Conservation (phyloP, 2,329 filamentous ascomycete genomes). For the Nakataea oryzae region DNA sequence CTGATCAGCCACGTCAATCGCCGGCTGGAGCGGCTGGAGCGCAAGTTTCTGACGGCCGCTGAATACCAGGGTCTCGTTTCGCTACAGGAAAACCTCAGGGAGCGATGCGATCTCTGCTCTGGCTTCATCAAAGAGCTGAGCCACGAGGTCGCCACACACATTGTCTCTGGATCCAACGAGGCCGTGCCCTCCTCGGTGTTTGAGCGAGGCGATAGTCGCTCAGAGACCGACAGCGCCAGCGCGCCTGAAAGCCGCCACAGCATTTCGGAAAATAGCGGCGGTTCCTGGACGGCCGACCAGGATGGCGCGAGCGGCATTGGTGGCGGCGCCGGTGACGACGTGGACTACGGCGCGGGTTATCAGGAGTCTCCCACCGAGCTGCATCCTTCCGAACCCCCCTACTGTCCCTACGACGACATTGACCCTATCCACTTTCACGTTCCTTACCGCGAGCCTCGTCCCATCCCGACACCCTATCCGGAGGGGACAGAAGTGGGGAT, state of each 20-base stretch:
- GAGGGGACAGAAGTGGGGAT: constrained; percentile 4
- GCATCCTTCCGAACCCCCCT: constrained; percentile 8
- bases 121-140: constrained; percentile 31
- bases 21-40: constrained; percentile 23
- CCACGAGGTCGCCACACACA: constrained; percentile 25
- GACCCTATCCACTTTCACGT: constrained; percentile 27
- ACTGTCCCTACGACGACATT: constrained; percentile 11
- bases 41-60: constrained; percentile 11
- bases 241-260: constrained; percentile 22
- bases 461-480: constrained; percentile 12
- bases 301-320: not conserved
- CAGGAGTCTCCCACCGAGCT: constrained; percentile 17
- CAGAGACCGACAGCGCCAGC: constrained; percentile 29
- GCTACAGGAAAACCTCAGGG: constrained; percentile 22
- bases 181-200: constrained; percentile 34
- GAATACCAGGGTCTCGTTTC: constrained; percentile 10
- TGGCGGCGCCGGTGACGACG: not conserved
- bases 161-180: constrained; percentile 20
- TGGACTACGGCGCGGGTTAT: constrained; percentile 15
- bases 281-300: not conserved
- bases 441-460: constrained; percentile 16
- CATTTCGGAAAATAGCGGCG: constrained; percentile 10
- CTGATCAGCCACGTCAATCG: constrained; percentile 25
- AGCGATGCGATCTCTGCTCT: constrained; percentile 25
- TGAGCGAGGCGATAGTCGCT: constrained; percentile 33